Conservation (phyloP, 2,329 filamentous ascomycete genomes). For the Fusarium oligoseptatum region DNA sequence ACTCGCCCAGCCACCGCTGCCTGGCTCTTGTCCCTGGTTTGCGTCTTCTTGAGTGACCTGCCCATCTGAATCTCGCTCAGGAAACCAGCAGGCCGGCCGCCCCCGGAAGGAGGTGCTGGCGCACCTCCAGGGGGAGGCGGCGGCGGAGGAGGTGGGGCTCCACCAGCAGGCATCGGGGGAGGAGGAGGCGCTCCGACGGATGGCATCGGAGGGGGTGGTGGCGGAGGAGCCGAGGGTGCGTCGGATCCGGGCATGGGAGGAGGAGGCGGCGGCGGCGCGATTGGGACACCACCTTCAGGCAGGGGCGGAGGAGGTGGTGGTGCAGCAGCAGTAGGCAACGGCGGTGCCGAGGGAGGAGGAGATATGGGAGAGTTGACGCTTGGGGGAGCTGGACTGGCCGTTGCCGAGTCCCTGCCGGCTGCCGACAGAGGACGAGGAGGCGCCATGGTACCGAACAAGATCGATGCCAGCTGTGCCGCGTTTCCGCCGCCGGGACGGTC, state of each 20-base stretch:
- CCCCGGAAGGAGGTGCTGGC: conserved; percentile 61
- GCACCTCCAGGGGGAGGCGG: conserved; percentile 58
- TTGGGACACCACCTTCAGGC: conserved; percentile 43
- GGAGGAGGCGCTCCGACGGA: conserved; percentile 59
- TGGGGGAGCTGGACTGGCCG: conserved; percentile 54
- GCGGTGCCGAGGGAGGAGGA: conserved; percentile 53
- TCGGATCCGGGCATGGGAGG: conserved; percentile 52
- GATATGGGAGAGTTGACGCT: conserved; percentile 57
- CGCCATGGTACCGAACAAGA: conserved; percentile 96
- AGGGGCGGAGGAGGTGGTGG: conserved; percentile 50
- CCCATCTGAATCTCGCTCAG: conserved; percentile 88
- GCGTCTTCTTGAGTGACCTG: conserved; percentile 84
- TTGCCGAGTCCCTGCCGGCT: conserved; percentile 75
- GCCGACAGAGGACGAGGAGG: conserved; percentile 90
- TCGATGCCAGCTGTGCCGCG: conserved; percentile 92
- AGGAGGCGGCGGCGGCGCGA: conserved; percentile 52
- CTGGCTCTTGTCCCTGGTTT: conserved; percentile 87
- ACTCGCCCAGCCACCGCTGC: conserved; percentile 83
- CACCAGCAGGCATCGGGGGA: conserved; percentile 49
- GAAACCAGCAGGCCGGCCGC: conserved; percentile 71
- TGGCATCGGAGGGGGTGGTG: conserved; percentile 57
- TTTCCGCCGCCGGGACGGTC: conserved; percentile 83
- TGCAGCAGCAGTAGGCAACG: conserved; percentile 48
- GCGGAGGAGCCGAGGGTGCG: conserved; percentile 55
- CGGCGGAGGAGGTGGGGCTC: conserved; percentile 51